phyloP scores from a whole-genome alignment of 2,329 filamentous ascomycete genomes.

The Colletotrichum tropicicola region DNA sequence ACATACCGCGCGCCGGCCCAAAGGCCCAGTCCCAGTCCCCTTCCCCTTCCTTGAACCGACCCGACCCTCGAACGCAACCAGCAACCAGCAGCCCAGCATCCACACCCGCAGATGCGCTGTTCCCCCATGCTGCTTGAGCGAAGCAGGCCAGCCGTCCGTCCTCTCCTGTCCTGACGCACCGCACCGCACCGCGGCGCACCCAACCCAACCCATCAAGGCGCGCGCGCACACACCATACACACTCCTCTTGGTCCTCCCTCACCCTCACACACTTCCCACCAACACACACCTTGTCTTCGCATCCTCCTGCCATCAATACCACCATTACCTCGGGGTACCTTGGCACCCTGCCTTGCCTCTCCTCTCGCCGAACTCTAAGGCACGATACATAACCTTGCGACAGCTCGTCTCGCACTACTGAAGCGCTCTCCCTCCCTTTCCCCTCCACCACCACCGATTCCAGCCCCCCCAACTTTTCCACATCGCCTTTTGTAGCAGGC shows the following conservation, averaged over 20 bases:
- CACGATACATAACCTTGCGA: conserved; percentile 33
- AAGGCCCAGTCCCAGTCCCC: conserved; percentile 4
- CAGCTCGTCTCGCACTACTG: conserved; percentile 23
- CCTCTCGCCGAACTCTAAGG: conserved; percentile 24
- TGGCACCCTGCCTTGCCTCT: conserved; percentile 4
- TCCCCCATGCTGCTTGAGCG: conserved; percentile 14
- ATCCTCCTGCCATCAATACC: conserved; percentile 15
- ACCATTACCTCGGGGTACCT: conserved; percentile 22
- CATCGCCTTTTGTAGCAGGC: conserved; percentile 19
- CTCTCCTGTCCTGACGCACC: conserved; percentile 27
- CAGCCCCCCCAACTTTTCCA: conserved; percentile 21
- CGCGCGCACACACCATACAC: conserved; percentile 16
- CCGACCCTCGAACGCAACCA: conserved; percentile 28
- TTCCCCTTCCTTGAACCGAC: conserved; percentile 18
- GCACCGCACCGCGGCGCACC: conserved; percentile 21
- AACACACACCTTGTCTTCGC: conserved; percentile 29
- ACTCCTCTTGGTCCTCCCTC: conserved; percentile 21
- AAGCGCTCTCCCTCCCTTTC: conserved; percentile 2
- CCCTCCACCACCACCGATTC: conserved; percentile 12
- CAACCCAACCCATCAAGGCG: conserved; percentile 29
- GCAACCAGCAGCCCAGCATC: conserved; percentile 9
- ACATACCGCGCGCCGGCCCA: conserved; percentile 17
- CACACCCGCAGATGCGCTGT: conserved; percentile 16
- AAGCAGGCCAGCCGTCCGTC: conserved; percentile 22
- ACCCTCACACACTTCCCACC: conserved; percentile 28